phyloP scores from a whole-genome alignment of 305 asterid species.

The Caryopteris hybrid region DNA sequence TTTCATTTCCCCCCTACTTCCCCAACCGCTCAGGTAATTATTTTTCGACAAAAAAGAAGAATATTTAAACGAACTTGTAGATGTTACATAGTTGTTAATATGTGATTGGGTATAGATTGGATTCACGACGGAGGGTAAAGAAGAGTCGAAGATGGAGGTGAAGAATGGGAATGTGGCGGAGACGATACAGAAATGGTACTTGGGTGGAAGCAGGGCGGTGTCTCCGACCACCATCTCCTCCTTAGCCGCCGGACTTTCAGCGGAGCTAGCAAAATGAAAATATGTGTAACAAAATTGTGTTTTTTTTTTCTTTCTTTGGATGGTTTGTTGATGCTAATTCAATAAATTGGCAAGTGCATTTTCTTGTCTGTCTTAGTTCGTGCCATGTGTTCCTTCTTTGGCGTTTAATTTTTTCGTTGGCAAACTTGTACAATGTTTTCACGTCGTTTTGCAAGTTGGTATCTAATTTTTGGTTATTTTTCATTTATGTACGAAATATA shows the following conservation, averaged over 20 bases:
- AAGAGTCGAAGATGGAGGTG: slow-evolving; percentile 53
- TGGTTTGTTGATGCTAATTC: neutral
- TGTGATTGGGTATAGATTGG: slow-evolving; percentile 34
- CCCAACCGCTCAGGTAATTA: slow-evolving; percentile 36
- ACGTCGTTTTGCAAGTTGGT: too few species aligned
- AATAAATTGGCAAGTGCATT: neutral
- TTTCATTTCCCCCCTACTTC: slow-evolving; percentile 48
- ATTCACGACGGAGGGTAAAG: slow-evolving; percentile 54
- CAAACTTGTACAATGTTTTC: too few species aligned
- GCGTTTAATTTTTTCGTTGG: too few species aligned
- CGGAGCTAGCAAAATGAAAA: slow-evolving; percentile 28
- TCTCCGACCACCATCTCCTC: slow-evolving; percentile 75
- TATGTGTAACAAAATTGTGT: neutral
- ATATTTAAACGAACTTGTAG: too few species aligned
- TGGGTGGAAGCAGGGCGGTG: slow-evolving; percentile 71
- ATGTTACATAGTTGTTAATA: too few species aligned
- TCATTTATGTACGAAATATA: too few species aligned
- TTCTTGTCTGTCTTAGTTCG: neutral
- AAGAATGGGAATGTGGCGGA: slow-evolving; percentile 82
- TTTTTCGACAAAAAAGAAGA: too few species aligned
- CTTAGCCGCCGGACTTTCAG: slow-evolving; percentile 43
- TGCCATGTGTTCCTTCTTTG: too few species aligned
- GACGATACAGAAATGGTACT: slow-evolving; percentile 79
- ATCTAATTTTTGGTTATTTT: too few species aligned
- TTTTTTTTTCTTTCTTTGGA: too few species aligned